Conservation (phyloP, 2,329 filamentous ascomycete genomes). For the Sporothrix dimorphospora region DNA sequence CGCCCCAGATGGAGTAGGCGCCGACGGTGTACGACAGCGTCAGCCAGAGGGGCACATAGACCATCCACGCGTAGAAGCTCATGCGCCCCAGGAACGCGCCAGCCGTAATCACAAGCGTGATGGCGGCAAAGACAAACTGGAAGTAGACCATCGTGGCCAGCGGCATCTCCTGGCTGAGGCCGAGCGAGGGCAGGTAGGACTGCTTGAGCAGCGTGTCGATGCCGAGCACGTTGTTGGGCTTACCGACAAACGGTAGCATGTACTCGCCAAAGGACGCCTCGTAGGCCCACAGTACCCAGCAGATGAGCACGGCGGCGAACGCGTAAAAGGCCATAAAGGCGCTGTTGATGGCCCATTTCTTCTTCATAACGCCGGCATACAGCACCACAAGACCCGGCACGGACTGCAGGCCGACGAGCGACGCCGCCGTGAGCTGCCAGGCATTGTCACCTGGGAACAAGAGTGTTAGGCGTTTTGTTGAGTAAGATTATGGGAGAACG, state of each 20-base stretch:
- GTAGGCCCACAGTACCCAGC: slow-evolving; percentile 55
- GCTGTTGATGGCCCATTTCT: slow-evolving; percentile 54
- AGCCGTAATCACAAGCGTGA: slow-evolving; percentile 52
- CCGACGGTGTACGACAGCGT: slow-evolving; percentile 40
- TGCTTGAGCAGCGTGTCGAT: slow-evolving; percentile 50
- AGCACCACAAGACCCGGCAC: slow-evolving; percentile 54
- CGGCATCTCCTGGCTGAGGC: slow-evolving; percentile 47
- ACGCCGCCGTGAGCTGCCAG: slow-evolving; percentile 56
- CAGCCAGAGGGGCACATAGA: slow-evolving; percentile 56
- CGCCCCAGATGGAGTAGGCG: slow-evolving; percentile 36
- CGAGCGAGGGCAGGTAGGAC: slow-evolving; percentile 47
- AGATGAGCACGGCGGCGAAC: slow-evolving; percentile 52
- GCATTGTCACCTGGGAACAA: slow-evolving; percentile 49
- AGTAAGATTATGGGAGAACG: neutral
- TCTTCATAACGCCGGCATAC: slow-evolving; percentile 53
- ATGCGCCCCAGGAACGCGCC: slow-evolving; percentile 53
- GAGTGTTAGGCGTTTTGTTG: neutral
- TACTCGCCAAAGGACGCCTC: slow-evolving; percentile 53
- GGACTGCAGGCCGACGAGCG: slow-evolving; percentile 53
- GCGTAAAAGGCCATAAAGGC: slow-evolving; percentile 57
- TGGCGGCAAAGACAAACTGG: slow-evolving; percentile 57
- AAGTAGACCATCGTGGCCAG: slow-evolving; percentile 56
- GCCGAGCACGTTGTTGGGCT: slow-evolving; percentile 50
- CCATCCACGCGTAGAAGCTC: slow-evolving; percentile 56
- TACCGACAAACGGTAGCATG: slow-evolving; percentile 54